Evolutionary conservation across 2,329 filamentous ascomycete species (phyloP).

Genomic region (Sphaerulina musiva): DNA sequence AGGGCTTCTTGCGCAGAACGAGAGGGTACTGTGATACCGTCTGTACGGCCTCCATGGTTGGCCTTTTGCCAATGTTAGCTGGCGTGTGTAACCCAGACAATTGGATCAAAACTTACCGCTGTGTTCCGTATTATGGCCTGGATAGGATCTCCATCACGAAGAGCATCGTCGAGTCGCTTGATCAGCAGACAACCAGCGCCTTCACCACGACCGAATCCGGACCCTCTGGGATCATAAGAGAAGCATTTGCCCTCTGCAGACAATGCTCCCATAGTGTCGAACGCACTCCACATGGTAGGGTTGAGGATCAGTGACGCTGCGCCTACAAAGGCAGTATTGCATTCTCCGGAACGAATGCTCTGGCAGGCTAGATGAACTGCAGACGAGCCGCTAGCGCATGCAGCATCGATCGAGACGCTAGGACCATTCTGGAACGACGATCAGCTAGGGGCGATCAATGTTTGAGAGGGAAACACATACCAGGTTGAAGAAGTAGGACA

Average conservation of each 20-base stretch:
- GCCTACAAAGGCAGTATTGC: neutral
- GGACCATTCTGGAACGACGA: no score
- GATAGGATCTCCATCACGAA: constrained; percentile 42
- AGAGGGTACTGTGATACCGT: constrained; percentile 30
- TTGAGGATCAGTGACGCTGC: neutral
- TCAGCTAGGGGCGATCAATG: no score
- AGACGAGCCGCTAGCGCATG: no score
- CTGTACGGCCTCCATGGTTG: constrained; percentile 32
- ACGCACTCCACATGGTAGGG: neutral
- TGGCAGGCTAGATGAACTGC: no score
- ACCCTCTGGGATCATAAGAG: constrained; percentile 35
- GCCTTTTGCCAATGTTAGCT: no score
- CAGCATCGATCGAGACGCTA: no score
- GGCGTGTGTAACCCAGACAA: no score
- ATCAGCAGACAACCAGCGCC: constrained; percentile 43
- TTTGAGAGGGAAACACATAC: no score
- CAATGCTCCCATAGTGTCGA: constrained; percentile 4
- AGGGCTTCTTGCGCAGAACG: constrained; percentile 9
- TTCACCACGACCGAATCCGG: constrained; percentile 50
- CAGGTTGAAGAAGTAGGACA: constrained; percentile 13
- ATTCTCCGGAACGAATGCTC: no score
- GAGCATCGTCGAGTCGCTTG: constrained; percentile 44
- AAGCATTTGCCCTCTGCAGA: constrained; percentile 5
- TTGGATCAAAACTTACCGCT: neutral
- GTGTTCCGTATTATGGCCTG: constrained; percentile 34